These are phyloP conservation scores for Xenosphaeropsis pyriputrescens DNA, from an alignment of 2,329 filamentous ascomycete genomes.

Conservation along the genomic window DNA sequence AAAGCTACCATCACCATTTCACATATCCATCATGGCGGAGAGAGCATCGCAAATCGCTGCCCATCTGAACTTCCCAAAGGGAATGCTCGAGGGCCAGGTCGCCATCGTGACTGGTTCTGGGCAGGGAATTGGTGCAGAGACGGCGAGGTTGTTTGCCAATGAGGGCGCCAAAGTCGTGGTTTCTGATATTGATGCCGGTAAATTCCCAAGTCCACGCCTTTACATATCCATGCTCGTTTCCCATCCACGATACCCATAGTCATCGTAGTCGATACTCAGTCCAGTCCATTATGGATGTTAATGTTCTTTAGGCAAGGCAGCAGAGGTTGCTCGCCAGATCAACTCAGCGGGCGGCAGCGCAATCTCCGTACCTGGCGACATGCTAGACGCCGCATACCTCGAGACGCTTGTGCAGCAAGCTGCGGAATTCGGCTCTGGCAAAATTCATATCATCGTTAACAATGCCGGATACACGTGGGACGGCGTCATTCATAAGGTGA, in stretches of 20 bases:
- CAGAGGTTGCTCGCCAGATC: constrained; percentile 54
- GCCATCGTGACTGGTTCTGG: constrained; percentile 81
- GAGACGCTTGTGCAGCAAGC: constrained; percentile 57
- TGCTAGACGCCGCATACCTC: constrained; percentile 58
- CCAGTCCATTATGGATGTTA: too few relatives aligned
- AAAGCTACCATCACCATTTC: too few relatives aligned
- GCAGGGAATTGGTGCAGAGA: constrained; percentile 79
- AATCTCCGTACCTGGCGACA: constrained; percentile 61
- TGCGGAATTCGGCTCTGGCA: constrained; percentile 69
- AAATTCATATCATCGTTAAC: constrained; percentile 85
- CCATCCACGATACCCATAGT: too few relatives aligned
- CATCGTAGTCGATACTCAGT: too few relatives aligned
- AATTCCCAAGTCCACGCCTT: constrained; percentile 12
- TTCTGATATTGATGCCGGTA: constrained; percentile 66
- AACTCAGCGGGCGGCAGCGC: constrained; percentile 49
- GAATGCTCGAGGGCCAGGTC: constrained; percentile 64
- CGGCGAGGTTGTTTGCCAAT: constrained; percentile 69
- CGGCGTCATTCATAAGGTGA: constrained; percentile 71
- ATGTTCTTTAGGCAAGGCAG: constrained; percentile 49
- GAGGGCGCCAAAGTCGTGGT: constrained; percentile 78
- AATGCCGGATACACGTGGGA: constrained; percentile 92
- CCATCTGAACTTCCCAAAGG: constrained; percentile 72
- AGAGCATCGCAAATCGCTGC: constrained; percentile 57
- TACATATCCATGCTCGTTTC: too few relatives aligned
- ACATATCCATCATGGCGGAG: constrained; percentile 17